phyloP scores from a whole-genome alignment of 805 yeast species.

The Saccharomycopsis sp. region DNA sequence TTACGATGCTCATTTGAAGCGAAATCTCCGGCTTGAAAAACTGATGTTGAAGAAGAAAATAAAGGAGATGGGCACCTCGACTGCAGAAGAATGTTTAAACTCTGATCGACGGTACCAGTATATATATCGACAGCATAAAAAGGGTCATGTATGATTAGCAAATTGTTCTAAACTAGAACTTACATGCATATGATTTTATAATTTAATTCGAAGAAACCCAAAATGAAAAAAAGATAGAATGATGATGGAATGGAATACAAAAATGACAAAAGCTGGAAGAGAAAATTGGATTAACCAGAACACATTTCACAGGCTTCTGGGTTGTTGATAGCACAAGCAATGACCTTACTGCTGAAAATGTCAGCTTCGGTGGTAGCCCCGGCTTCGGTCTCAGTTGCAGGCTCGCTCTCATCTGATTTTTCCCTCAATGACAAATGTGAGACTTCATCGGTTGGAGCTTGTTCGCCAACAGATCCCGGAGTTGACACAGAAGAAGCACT shows the following conservation, averaged over 20 bases:
- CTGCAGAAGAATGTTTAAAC: constrained; percentile 5
- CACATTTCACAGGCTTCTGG: constrained; percentile 99
- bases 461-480: constrained; percentile 10
- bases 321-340: constrained; percentile 94
- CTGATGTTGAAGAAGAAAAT: constrained; percentile 30
- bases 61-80: constrained; percentile 1
- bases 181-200: too few relatives aligned
- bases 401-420: neutral
- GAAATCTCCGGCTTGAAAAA: constrained; percentile 37
- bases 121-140: too few relatives aligned
- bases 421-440: constrained; percentile 15
- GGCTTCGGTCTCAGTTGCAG: constrained; percentile 21
- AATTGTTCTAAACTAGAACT: too few relatives aligned
- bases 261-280: neutral
- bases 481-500: constrained; percentile 5
- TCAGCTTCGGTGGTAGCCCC: constrained; percentile 37
- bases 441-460: constrained; percentile 13
- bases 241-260: too few relatives aligned
- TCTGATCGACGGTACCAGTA: constrained; percentile 16
- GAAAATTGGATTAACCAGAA: constrained; percentile 56
- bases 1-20: constrained; percentile 34
- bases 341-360: constrained; percentile 84
- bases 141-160: too few relatives aligned
- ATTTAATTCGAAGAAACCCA: too few relatives aligned
- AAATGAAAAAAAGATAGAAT: too few relatives aligned